Base-by-base conservation (phyloP, 2,329 filamentous ascomycete genomes). In the Stagonosporopsis rhizophila region DNA sequence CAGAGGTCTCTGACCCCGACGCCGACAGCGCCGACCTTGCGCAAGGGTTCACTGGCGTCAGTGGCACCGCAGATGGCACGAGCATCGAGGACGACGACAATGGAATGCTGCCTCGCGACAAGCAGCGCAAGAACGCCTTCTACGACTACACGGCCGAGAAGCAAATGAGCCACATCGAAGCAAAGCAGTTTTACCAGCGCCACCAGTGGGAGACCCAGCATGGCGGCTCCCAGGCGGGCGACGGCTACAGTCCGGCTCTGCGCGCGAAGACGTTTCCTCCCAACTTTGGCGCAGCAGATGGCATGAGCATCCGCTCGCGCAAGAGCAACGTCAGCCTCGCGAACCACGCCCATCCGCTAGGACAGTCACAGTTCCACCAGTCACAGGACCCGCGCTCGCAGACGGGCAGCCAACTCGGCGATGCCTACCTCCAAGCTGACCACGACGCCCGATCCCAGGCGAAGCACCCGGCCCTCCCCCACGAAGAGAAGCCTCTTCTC, bases 61-160 rank as follows among this genome's bases (percentile, higher is more conserved):
- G 64, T 47, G 58, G 56, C 42, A 62, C 57, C 9, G 62, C 67
- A 52, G 63, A 63, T 46, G 62, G 68, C 49, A 56, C 53, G 38
- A 65, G 63, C 53, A 37, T 61, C 22, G 70, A 71, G 27, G 66
- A 67, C 8, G 72, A 66, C 37, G 64, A 61, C 44, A 63, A 64
- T 58, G 73, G 72, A 32, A 66, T 81, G 69, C 75, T 82, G 38
- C 77, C 78, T 38, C 72, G 81, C 65, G 81, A 83, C 67, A 81
- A 79, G 70, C 82, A 85, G 71, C 79, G 82, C 54, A 89, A 88
- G 73, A 96, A 92, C 8, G 91, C 93, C 19, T 96, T 92, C 73
- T 97, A 96, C 78, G 93, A 97, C 76, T 92, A 94, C 70, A 89
- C 94, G 48, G 90, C 91, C 49, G 95, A 99, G 77, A 96, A 95